phyloP scores from a whole-genome alignment of 2,329 filamentous ascomycete genomes.

The Calonectria fujianensis region DNA sequence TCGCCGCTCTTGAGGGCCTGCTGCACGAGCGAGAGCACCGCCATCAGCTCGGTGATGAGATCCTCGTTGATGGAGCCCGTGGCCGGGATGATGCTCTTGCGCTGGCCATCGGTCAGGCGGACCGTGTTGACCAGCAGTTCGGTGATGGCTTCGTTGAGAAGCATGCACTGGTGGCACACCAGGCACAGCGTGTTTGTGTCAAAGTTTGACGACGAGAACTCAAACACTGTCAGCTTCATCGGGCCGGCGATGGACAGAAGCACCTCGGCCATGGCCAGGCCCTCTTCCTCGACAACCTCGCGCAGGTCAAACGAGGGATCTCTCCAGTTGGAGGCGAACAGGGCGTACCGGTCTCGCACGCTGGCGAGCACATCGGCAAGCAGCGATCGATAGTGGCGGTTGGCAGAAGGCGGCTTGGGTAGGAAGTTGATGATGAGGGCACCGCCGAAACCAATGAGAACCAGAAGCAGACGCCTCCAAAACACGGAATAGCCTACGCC shows the following conservation, averaged over 20 bases:
- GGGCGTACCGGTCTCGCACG: conserved; percentile 36
- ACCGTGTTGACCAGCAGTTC: conserved; percentile 32
- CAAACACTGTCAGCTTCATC: conserved; percentile 36
- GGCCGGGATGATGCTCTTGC: conserved; percentile 23
- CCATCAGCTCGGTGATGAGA: conserved; percentile 39
- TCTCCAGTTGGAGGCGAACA: conserved; percentile 39
- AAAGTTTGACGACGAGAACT: conserved; percentile 41
- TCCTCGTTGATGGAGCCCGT: conserved; percentile 23
- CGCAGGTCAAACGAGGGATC: conserved; percentile 28
- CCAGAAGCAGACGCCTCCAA: conserved; percentile 40
- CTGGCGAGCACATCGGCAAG: conserved; percentile 38
- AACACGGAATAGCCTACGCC: conserved; percentile 41
- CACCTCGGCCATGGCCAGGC: conserved; percentile 27
- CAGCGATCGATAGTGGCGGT: conserved; percentile 36
- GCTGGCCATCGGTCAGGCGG: background rate
- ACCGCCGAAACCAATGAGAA: conserved; percentile 36
- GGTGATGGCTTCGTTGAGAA: conserved; percentile 37
- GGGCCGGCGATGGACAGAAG: conserved; percentile 35
- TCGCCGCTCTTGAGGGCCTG: conserved; percentile 36
- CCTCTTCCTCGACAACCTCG: conserved; percentile 35
- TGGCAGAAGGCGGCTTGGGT: conserved; percentile 40
- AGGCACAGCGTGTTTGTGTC: conserved; percentile 28
- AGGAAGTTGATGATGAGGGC: conserved; percentile 37
- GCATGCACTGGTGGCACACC: conserved; percentile 35
- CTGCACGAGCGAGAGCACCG: conserved; percentile 34